Evolutionary conservation across 202 grass and related monocot genomes (phyloP).

Genomic region (Dendrocalamus latiflorus): DNA sequence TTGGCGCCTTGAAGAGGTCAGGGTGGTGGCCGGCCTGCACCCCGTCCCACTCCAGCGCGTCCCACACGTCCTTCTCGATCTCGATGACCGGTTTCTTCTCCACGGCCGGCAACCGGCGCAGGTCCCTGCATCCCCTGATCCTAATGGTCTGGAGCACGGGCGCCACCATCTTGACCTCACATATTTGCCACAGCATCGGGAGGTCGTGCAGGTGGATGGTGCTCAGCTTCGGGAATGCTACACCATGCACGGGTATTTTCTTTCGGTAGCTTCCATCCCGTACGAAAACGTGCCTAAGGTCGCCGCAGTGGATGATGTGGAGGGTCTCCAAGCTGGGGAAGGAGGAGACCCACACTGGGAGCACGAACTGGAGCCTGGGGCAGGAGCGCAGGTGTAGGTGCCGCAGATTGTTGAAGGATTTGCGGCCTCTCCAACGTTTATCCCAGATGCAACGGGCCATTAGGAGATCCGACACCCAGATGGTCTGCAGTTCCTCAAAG

Average conservation of each 20-base stretch:
- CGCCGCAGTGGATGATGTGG: conserved; percentile 16
- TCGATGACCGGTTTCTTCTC: not conserved
- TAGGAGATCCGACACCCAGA: not conserved
- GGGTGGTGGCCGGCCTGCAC: not conserved
- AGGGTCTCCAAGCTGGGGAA: not conserved
- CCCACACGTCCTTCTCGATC: conserved; percentile 25
- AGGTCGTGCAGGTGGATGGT: conserved; percentile 21
- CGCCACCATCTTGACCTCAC: not conserved
- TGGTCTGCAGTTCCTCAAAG: accelerated
- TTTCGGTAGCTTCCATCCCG: accelerated
- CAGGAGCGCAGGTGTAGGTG: conserved; percentile 14
- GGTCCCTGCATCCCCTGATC: not conserved
- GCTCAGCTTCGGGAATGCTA: not conserved
- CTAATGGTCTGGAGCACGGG: not conserved
- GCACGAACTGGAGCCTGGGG: not conserved
- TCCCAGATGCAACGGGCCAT: not conserved
- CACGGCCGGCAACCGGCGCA: not conserved
- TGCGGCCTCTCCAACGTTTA: not conserved
- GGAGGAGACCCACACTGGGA: not conserved
- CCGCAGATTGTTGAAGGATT: accelerated
- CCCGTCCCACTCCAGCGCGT: conserved; percentile 17
- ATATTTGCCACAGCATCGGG: not conserved
- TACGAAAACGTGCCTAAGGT: not conserved
- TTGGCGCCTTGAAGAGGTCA: not conserved
- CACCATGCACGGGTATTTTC: accelerated